These are phyloP conservation scores for Amphicarpaea edgeworthii DNA, from an alignment of 306 rosid genomes.

Conservation along the genomic window DNA sequence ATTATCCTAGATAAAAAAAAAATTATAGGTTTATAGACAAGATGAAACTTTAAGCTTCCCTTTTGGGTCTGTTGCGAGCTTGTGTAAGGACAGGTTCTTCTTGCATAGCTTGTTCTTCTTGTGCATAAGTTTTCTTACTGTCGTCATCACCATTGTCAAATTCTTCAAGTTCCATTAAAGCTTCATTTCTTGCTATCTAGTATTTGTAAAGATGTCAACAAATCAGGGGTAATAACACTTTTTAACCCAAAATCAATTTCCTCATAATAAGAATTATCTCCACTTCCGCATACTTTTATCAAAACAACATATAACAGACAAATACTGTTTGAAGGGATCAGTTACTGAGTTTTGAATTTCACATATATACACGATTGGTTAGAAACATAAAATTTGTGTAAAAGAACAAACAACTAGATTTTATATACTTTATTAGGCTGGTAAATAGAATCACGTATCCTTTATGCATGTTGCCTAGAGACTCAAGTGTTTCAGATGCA, in stretches of 20 bases:
- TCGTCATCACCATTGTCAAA: slow-evolving; percentile 29
- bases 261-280: not conserved
- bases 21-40: not conserved
- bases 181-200: slow-evolving; percentile 63
- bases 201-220: slow-evolving; percentile 32
- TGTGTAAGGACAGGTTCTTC: slow-evolving; percentile 68
- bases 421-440: no score
- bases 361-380: not conserved
- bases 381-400: not conserved
- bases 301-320: not conserved
- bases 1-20: slow-evolving; percentile 21
- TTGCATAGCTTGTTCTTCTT: no score
- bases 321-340: not conserved
- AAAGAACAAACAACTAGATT: no score
- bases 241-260: slow-evolving; percentile 26
- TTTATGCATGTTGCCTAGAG: no score
- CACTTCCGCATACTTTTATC: not conserved
- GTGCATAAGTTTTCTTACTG: slow-evolving; percentile 42
- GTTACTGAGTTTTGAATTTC: not conserved
- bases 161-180: slow-evolving; percentile 66
- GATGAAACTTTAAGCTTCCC: slow-evolving; percentile 57
- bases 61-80: slow-evolving; percentile 83
- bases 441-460: not conserved
- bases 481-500: not conserved
- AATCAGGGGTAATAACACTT: slow-evolving; percentile 14